A percentile compares a stretch with the other conserved stretches of the same genome.
Conservation (phyloP, 2,329 filamentous ascomycete species). For the Magnaporthiopsis poae region DNA sequence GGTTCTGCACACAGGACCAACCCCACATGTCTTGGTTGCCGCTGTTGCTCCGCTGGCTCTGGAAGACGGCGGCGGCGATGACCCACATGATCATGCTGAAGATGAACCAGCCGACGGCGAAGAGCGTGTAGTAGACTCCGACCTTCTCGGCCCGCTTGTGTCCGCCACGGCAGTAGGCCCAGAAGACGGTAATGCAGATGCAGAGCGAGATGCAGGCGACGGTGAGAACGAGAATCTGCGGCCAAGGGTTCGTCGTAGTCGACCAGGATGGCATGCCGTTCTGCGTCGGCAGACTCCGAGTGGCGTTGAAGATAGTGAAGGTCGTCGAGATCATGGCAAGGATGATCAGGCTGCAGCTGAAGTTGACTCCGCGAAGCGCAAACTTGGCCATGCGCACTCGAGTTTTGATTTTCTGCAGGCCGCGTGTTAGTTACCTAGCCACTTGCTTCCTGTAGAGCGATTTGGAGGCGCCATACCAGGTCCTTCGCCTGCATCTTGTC, state of each 20-base stretch:
- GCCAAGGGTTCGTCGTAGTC: slow-evolving; percentile 68
- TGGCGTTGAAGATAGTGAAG: slow-evolving; percentile 86
- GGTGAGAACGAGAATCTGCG: slow-evolving; percentile 71
- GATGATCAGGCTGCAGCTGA: slow-evolving; percentile 91
- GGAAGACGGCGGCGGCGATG: slow-evolving; percentile 72
- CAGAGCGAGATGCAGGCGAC: slow-evolving; percentile 73
- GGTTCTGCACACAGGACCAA: slow-evolving; percentile 91
- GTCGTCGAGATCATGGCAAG: slow-evolving; percentile 81
- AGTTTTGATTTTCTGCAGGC: slow-evolving; percentile 75
- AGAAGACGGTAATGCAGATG: slow-evolving; percentile 70
- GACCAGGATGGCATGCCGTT: slow-evolving; percentile 84
- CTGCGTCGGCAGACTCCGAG: slow-evolving; percentile 60
- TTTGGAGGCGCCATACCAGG: slow-evolving; percentile 50
- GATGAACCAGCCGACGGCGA: slow-evolving; percentile 87
- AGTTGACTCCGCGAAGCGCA: slow-evolving; percentile 88
- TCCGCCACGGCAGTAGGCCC: slow-evolving; percentile 78
- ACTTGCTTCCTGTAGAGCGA: background rate
- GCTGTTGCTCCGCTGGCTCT: slow-evolving; percentile 63
- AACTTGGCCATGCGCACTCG: slow-evolving; percentile 89
- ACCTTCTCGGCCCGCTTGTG: slow-evolving; percentile 85
- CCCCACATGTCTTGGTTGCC: slow-evolving; percentile 89
- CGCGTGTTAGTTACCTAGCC: background rate
- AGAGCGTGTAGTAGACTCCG: slow-evolving; percentile 88
- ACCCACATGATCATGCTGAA: slow-evolving; percentile 90
- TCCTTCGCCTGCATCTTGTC: slow-evolving; percentile 83